These are phyloP conservation scores for Lasiosphaeria hispida DNA, from an alignment of 495 filamentous ascomycete genomes.

Conservation along the genomic window DNA sequence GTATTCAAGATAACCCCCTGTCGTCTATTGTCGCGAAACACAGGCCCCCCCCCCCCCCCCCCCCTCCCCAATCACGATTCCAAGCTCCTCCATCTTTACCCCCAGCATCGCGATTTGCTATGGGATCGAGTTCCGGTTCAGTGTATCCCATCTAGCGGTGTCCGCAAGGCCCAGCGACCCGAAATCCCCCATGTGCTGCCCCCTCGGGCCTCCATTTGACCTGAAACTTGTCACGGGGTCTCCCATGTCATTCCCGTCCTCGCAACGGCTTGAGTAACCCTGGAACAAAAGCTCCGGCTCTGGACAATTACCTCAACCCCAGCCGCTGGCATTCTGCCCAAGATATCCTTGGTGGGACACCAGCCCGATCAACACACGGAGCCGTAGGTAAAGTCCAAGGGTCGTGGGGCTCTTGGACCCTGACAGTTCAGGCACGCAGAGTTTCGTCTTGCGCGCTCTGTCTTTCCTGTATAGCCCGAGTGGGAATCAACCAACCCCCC, in stretches of 20 bases:
- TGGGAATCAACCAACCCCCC: no score
- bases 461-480: no score
- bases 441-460: no score
- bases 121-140: conserved; percentile 5
- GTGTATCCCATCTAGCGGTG: conserved; percentile 3
- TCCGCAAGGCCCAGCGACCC: not conserved
- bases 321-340: not conserved
- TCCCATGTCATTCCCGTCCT: not conserved
- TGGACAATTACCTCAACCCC: not conserved
- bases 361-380: not conserved
- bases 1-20: not conserved
- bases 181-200: not conserved
- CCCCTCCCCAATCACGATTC: conserved; percentile 3
- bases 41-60: not conserved
- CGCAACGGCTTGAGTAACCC: no score
- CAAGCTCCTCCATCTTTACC: not conserved
- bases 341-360: not conserved
- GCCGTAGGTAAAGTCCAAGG: no score
- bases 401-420: no score
- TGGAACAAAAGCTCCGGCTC: not conserved
- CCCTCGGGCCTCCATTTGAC: not conserved
- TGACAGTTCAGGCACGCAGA: no score
- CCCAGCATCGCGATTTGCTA: conserved; percentile 9
- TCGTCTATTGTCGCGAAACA: conserved; percentile 16
- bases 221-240: conserved; percentile 10